These are phyloP conservation scores for Wallacemonas sp. DNA, from an alignment of 208 protist species.

Conservation along the genomic window DNA sequence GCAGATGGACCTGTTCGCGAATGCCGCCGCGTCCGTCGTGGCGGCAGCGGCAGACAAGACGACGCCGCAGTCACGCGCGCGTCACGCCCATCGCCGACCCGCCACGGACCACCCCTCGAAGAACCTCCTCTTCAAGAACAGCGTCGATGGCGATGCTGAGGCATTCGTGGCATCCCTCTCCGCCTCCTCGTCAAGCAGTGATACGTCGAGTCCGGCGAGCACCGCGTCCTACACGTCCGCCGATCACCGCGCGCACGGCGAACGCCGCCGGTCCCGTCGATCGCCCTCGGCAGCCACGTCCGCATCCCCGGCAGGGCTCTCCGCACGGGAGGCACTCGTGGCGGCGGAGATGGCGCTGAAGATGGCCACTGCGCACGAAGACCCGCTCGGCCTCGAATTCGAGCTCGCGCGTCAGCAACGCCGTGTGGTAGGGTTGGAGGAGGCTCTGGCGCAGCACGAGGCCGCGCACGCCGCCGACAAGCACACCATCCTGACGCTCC, in stretches of 20 bases:
- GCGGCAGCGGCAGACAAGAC: not conserved
- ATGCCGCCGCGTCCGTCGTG: not conserved
- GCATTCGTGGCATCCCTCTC: not conserved
- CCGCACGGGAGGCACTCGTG: not conserved
- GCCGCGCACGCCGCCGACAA: conserved; percentile 18
- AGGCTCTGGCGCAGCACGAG: conserved; percentile 33
- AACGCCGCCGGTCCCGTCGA: not conserved
- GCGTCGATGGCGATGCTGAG: not conserved
- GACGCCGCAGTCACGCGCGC: no score
- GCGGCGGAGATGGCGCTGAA: conserved; percentile 6
- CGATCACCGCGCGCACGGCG: not conserved
- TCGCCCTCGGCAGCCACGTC: not conserved
- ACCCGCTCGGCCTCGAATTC: conserved; percentile 31
- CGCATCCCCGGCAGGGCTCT: not conserved
- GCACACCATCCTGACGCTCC: conserved; percentile 32
- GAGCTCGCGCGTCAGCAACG: conserved; percentile 35
- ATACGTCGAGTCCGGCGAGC: conserved; percentile 10
- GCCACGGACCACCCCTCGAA: no score
- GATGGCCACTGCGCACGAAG: conserved; percentile 8
- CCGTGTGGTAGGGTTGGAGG: conserved; percentile 35
- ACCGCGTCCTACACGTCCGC: not conserved
- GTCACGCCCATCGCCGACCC: not conserved
- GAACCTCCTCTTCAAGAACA: not conserved
- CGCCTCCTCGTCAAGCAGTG: not conserved
- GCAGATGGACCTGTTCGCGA: conserved; percentile 11